Base-by-base conservation (phyloP, 345 rosid genomes). In the Lepidium sativum region DNA sequence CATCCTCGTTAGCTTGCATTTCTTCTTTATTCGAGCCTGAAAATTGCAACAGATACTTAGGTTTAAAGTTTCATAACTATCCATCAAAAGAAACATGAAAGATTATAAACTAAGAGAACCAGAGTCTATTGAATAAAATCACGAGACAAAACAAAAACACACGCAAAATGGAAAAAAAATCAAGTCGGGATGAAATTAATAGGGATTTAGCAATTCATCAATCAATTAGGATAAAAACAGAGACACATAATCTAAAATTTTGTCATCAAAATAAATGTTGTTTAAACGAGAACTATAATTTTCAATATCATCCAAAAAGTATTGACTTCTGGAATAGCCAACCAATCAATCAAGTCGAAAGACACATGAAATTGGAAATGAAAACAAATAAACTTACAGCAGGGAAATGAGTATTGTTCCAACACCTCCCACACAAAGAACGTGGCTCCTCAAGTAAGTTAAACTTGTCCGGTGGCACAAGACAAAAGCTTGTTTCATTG, bases 1-100 rank as follows among this genome's bases (percentile, higher is more conserved):
- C 95, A 78, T 92, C 99, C 75, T 92, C 99, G 66, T 92, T 97
- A 49, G 97, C 95, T 86, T 92, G 98, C 98, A 92, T 92, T 63
- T 92, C 71, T 92, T 92, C 49, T 92, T 92, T 20, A 92, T 89
- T 10, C 97, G 86, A 45, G 97, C 96, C 98, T 92, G 89, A 57
- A 67, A 69, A 33, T 45, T 34, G n/a, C 42, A 29, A 12, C 4
- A 27, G 7, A 54, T 27, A 17, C 15, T 6, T 9, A n/a, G 13
- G 58, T 6, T 13, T n/a, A n/a, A 2, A 49, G 16, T 14, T 7
- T 29, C 38, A 29, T 27, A 51, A 8, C 43, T 5, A 51, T n/a
- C 16, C 4, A 29, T 15, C 38, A 39, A 4, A 57, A 56, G n/a
- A 23, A 57, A 32, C 29, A 25, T 25, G 5, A 25, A 25, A 2